Evolutionary conservation across 345 rosid genomes (phyloP).

Genomic region (Hevea brasiliensis): DNA sequence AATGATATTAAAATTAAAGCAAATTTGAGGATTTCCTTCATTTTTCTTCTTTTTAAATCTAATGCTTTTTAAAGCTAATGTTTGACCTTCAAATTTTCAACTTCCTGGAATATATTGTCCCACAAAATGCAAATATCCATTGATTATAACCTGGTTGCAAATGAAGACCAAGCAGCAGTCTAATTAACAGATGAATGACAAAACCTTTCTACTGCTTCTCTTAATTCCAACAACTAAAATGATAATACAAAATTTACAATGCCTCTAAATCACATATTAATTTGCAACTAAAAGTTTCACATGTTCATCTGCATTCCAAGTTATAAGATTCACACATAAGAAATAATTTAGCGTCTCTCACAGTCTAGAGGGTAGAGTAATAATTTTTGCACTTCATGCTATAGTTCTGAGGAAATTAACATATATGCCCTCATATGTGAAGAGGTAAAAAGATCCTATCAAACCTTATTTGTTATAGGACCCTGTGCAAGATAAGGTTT

Average conservation of each 20-base stretch:
- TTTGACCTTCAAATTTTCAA: background rate
- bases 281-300: background rate
- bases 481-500: constrained; percentile 96
- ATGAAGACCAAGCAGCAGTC: background rate
- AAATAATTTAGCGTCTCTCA: background rate
- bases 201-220: background rate
- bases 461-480: constrained; percentile 92
- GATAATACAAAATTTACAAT: background rate
- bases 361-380: background rate
- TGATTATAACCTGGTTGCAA: background rate
- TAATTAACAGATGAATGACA: background rate
- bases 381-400: background rate
- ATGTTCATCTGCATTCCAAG: background rate
- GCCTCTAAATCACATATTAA: background rate
- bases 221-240: background rate
- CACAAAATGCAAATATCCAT: background rate
- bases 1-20: background rate
- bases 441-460: background rate
- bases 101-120: background rate
- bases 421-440: background rate
- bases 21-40: background rate
- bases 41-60: background rate
- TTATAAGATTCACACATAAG: background rate
- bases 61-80: too few relatives aligned
- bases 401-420: background rate